Conservation (phyloP, 2,329 filamentous ascomycete species). For the Esteya vermicola region DNA sequence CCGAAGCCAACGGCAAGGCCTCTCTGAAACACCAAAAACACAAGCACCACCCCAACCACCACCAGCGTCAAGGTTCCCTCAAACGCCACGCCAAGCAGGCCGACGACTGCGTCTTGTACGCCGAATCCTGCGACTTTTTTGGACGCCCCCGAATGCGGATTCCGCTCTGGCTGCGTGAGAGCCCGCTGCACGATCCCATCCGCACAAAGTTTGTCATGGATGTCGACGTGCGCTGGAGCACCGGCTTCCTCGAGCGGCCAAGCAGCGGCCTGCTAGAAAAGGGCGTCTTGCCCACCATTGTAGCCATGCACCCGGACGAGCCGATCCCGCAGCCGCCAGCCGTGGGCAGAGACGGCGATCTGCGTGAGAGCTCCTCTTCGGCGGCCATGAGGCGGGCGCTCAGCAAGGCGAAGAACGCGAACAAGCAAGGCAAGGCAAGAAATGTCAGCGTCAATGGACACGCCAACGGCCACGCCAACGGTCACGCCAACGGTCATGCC, state of each 20-base stretch:
- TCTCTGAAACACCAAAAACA: background rate
- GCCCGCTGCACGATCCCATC: constrained; percentile 13
- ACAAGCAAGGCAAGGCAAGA: background rate
- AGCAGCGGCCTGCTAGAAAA: constrained; percentile 19
- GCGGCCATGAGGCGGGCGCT: background rate
- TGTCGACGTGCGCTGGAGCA: constrained; percentile 32
- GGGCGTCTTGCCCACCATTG: constrained; percentile 29
- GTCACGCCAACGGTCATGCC: constrained; percentile 7
- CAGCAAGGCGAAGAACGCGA: background rate
- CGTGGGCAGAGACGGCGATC: background rate
- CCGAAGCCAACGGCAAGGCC: no score
- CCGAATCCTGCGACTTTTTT: constrained; percentile 26
- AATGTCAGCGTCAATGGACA: background rate
- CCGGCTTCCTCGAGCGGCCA: constrained; percentile 21
- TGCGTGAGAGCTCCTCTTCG: background rate
- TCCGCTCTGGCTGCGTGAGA: constrained; percentile 20
- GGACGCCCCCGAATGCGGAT: constrained; percentile 20
- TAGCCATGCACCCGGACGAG: constrained; percentile 23
- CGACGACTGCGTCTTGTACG: constrained; percentile 19
- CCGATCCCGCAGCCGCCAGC: constrained; percentile 3
- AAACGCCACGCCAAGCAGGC: constrained; percentile 4
- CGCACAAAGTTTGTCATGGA: constrained; percentile 33
- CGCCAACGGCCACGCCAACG: background rate
- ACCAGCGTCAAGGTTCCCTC: constrained; percentile 15
- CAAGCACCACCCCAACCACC: constrained; percentile 4